Conservation (phyloP, 2,329 filamentous ascomycete species). For the Aspergillus thermomutatus region DNA sequence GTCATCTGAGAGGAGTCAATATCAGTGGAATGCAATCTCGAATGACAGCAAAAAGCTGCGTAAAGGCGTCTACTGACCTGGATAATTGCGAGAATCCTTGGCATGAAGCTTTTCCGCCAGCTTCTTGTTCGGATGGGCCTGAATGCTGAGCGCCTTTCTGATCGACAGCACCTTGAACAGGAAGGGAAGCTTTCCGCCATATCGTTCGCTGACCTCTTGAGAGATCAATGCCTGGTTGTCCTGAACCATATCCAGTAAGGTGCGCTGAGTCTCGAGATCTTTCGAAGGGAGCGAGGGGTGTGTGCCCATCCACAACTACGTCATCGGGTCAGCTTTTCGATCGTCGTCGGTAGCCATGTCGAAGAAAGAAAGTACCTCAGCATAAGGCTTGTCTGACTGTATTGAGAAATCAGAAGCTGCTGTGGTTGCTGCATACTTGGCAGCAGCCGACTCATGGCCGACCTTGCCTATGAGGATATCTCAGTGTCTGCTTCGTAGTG, state of each 20-base stretch:
- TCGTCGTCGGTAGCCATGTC: neutral
- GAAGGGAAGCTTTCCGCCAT: constrained; percentile 82
- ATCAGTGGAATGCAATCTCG: neutral
- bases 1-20: constrained; percentile 60
- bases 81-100: constrained; percentile 88
- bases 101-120: constrained; percentile 85
- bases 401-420: constrained; percentile 71
- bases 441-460: constrained; percentile 80
- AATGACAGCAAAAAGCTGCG: neutral
- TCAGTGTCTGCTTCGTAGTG: constrained; percentile 20
- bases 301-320: constrained; percentile 96
- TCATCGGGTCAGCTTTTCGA: constrained; percentile 8
- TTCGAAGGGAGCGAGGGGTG: constrained; percentile 94
- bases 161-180: constrained; percentile 98
- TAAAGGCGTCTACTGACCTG: constrained; percentile 43
- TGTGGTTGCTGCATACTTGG: constrained; percentile 83
- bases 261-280: constrained; percentile 77
- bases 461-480: constrained; percentile 64
- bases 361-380: constrained; percentile 60
- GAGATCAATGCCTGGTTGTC: constrained; percentile 84
- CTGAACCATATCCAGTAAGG: constrained; percentile 80
- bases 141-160: constrained; percentile 92
- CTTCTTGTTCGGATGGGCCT: constrained; percentile 95
- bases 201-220: constrained; percentile 67
- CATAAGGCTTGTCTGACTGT: constrained; percentile 85